Conservation (phyloP, 2,329 filamentous ascomycete species). For the Lachnellula hyalina region DNA sequence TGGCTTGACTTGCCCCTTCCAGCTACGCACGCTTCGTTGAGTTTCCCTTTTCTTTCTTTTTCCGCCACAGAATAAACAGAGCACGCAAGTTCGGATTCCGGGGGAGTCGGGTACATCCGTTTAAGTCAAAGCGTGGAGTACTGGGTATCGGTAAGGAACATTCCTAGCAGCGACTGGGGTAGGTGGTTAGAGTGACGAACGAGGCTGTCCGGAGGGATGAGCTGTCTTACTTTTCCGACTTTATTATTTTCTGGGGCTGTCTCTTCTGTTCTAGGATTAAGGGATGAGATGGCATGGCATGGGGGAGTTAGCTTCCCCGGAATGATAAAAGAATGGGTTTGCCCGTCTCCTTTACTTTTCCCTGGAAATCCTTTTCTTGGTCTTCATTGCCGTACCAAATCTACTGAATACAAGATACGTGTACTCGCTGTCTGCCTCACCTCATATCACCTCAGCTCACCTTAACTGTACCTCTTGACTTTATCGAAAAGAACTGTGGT, state of each 20-base stretch:
- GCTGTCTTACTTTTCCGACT: conserved; percentile 18
- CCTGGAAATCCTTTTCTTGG: not conserved
- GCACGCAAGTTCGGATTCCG: conserved; percentile 3
- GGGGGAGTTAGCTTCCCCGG: not conserved
- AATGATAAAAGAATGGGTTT: conserved; percentile 1
- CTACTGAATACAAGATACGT: not conserved
- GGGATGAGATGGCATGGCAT: conserved; percentile 5
- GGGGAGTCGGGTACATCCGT: conserved; percentile 5
- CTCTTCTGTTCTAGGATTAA: not conserved
- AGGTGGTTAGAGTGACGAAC: conserved; percentile 4
- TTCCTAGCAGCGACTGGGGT: conserved; percentile 13
- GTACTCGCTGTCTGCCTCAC: not conserved
- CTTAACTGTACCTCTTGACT: not conserved
- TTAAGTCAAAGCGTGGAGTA: not conserved
- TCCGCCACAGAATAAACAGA: not conserved
- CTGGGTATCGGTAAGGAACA: conserved; percentile 1
- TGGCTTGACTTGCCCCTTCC: too few species aligned
- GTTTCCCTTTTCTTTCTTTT: too few species aligned
- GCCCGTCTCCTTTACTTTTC: not conserved
- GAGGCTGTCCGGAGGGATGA: conserved; percentile 21
- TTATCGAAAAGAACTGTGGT: not conserved
- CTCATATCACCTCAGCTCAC: not conserved
- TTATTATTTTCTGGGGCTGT: not conserved
- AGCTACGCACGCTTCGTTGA: too few species aligned
- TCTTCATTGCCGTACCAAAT: not conserved